Conservation (phyloP, 1,284 basidiomycete species). For the Retiboletus flavoniger region DNA sequence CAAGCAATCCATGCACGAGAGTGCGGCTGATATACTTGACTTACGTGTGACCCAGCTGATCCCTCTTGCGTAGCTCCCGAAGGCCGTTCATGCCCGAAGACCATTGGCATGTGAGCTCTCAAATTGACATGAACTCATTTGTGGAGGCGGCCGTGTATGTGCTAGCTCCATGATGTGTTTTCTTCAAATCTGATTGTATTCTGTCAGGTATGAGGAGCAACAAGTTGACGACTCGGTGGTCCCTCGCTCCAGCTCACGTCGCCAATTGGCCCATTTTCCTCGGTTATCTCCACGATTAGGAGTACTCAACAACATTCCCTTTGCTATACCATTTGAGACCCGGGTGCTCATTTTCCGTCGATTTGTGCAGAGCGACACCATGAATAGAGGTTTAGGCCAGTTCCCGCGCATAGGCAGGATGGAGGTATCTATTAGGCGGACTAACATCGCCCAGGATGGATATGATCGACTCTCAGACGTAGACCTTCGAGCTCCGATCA, state of each 20-base stretch:
- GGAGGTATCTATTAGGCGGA: constrained; percentile 69
- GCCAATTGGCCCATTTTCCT: constrained; percentile 60
- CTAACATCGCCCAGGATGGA: constrained; percentile 82
- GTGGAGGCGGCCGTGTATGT: constrained; percentile 83
- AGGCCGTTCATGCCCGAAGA: constrained; percentile 75
- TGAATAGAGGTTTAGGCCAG: constrained; percentile 16
- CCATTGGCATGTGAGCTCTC: constrained; percentile 85
- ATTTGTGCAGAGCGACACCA: constrained; percentile 70
- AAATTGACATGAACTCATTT: constrained; percentile 82
- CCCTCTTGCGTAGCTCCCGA: constrained; percentile 60
- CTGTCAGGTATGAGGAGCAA: constrained; percentile 55
- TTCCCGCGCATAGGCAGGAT: constrained; percentile 34
- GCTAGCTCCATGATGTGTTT: background rate
- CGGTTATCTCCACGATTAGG: constrained; percentile 86
- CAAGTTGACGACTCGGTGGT: constrained; percentile 39
- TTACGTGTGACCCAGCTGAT: constrained; percentile 1
- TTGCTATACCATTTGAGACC: constrained; percentile 91
- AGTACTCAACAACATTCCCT: constrained; percentile 94
- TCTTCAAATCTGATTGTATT: background rate
- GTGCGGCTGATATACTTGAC: constrained; percentile 46
- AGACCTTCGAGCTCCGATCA: constrained; percentile 76
- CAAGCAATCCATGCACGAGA: constrained; percentile 83
- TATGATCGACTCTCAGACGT: constrained; percentile 78
- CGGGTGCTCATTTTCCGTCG: constrained; percentile 87
- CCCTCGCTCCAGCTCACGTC: constrained; percentile 55